Evolutionary conservation across 768 basidiomycete genomes (phyloP), one percentile per base, ranked within the genome.

Genomic region (Amanita subjunquillea): DNA sequence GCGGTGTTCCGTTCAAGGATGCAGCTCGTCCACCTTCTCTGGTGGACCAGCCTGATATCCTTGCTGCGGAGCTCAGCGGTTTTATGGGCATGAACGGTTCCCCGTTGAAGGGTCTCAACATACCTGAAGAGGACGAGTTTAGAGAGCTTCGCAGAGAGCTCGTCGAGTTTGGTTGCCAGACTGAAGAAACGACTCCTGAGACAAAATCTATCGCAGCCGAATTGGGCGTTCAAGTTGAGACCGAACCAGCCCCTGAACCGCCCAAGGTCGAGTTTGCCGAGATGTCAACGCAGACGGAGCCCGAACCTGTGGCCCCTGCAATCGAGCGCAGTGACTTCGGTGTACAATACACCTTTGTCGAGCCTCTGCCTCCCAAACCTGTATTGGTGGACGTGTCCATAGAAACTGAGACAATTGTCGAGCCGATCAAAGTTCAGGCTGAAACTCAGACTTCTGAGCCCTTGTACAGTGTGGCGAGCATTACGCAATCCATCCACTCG

Each of bases 1-100:
- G 85, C 49, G 85, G 85, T 52, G 78, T 78, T 29, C 78, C 85
- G 5, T 85, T 76, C 69, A 81, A 82, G 57, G 81, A 87, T 56
- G 44, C 20, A 30, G 76, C 78, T 10, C 73, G 87, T 27, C 86
- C 87, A 13, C 70, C 80, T 22, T 87, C 84, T 0, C 68, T 90
- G 29, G 78, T 89, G 7, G 84, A 80, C 38, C 78, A 80, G 15
- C 85, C 87, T 0, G 85, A 85, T 59, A 79, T 84, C 6, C 74
- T 89, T 36, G 81, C 85, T 23, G 74, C 79, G 38, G 87, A 86
- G 60, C 67, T 90, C 45, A 62, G 67, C 17, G 50, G 47, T 29
- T 60, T 57, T 13, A 54, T 63, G 20, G 60, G 57, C 6, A 65
- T 75, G 53, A 73, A 72, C 36, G 70, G 71, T 55, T 72, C 75